phyloP scores from a whole-genome alignment of 257 asterid species.

The Solanum appendiculatum region DNA sequence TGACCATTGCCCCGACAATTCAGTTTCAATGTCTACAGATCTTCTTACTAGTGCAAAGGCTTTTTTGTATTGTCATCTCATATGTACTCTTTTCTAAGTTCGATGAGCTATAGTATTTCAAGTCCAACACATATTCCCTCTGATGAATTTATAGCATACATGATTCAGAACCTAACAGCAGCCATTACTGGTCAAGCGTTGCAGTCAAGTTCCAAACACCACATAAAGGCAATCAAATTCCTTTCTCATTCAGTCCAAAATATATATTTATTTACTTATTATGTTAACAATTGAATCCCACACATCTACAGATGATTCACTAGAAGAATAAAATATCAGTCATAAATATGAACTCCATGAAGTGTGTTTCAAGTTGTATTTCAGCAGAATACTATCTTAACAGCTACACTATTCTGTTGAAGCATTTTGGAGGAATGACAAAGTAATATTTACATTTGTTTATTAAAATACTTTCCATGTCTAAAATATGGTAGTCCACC shows the following conservation, averaged over 20 bases:
- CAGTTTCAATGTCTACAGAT: not conserved
- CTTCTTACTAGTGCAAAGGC: not conserved
- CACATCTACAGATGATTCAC: not conserved
- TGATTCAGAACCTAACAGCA: not conserved
- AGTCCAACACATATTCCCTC: not conserved
- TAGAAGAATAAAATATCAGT: not conserved
- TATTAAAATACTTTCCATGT: slow-evolving; percentile 41
- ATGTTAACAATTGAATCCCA: not conserved
- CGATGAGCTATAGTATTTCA: not conserved
- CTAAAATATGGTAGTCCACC: slow-evolving; percentile 73
- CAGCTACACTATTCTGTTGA: not conserved
- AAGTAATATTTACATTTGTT: not conserved
- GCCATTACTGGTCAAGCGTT: not conserved
- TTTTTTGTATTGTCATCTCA: not conserved
- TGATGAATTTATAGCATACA: not conserved
- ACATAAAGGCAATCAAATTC: not conserved
- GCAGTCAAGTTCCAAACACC: not conserved
- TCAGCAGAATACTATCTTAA: not conserved
- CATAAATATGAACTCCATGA: not conserved
- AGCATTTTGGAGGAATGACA: not conserved
- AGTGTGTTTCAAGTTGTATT: not conserved
- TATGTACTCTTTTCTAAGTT: not conserved
- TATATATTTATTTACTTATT: not conserved
- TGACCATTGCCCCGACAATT: not conserved
- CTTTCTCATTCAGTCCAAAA: not conserved